Conservation (phyloP, 441 rosid genomes). For the Pelargonium fulgidum region DNA sequence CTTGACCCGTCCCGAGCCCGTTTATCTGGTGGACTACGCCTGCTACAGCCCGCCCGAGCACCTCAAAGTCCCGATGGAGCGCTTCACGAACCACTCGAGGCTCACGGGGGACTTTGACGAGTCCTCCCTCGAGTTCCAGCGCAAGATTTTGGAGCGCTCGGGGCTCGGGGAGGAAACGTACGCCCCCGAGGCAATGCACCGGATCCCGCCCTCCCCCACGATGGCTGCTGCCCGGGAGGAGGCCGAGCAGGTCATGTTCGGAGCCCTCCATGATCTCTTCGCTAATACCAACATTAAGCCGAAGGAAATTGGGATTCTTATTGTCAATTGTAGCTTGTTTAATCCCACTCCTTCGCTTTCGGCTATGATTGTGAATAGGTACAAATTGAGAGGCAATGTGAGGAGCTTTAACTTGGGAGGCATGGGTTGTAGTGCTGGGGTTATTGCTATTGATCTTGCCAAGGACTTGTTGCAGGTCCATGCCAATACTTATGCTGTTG, state of each 20-base stretch:
- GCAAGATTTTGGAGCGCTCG: conserved; percentile 68
- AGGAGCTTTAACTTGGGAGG: conserved; percentile 79
- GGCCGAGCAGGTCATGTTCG: conserved; percentile 85
- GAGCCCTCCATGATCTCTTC: conserved; percentile 61
- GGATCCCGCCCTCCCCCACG: conserved; percentile 60
- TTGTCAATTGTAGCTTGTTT: conserved; percentile 81
- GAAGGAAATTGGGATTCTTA: conserved; percentile 64
- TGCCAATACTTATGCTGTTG: conserved; percentile 74
- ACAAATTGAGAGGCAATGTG: conserved; percentile 69
- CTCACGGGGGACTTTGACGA: conserved; percentile 53
- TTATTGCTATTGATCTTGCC: conserved; percentile 69
- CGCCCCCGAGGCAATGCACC: conserved; percentile 61
- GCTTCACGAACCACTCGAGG: conserved; percentile 60
- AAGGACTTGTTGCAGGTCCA: conserved; percentile 77
- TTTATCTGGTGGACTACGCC: conserved; percentile 65
- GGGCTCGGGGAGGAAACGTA: conserved; percentile 90
- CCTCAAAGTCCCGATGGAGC: conserved; percentile 36
- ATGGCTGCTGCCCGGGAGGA: conserved; percentile 80
- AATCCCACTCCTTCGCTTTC: conserved; percentile 84
- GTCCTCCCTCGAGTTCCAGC: conserved; percentile 68
- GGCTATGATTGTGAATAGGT: conserved; percentile 74
- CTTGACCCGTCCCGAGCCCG: conserved; percentile 60
- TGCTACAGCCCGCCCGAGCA: conserved; percentile 61
- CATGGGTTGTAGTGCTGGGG: conserved; percentile 97
- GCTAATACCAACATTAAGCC: conserved; percentile 61